A percentile compares a stretch with the other conserved stretches of the same genome.
phyloP scores from a whole-genome alignment of 257 asterid genomes.

The Solanum arcanum region DNA sequence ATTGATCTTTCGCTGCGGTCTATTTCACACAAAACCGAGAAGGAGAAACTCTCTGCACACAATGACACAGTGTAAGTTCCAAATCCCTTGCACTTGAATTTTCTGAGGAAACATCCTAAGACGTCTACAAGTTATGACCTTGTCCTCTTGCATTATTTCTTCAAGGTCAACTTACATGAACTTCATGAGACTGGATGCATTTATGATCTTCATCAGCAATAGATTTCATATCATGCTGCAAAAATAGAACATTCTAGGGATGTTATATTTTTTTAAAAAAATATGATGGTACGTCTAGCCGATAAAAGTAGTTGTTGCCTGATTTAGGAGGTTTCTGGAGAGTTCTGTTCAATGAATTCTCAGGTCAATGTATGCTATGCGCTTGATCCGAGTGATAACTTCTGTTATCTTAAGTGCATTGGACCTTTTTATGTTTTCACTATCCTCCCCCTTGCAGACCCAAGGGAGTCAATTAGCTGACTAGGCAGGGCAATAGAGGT shows the following conservation, averaged over 20 bases:
- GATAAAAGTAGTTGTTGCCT: background rate
- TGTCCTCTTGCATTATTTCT: background rate
- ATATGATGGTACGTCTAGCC: background rate
- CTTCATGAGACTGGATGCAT: background rate
- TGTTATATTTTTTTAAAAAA: too few species aligned
- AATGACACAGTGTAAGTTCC: conserved; percentile 33
- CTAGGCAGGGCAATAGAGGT: background rate
- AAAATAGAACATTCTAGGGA: background rate
- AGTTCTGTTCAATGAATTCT: background rate
- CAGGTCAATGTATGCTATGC: background rate
- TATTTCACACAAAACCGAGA: conserved; percentile 17
- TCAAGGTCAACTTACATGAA: background rate
- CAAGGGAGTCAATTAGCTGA: background rate
- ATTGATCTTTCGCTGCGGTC: conserved; percentile 71
- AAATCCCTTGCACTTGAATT: conserved; percentile 3
- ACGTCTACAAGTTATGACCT: background rate
- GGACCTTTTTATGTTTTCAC: background rate
- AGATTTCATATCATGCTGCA: background rate
- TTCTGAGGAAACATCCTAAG: background rate
- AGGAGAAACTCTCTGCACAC: conserved; percentile 11
- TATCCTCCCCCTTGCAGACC: background rate
- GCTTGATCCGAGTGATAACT: background rate
- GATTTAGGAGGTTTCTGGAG: background rate
- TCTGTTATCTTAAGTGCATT: background rate
- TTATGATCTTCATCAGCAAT: background rate